Base-by-base conservation (phyloP, 805 yeast genomes). In the Suhomyces xylopsoci region DNA sequence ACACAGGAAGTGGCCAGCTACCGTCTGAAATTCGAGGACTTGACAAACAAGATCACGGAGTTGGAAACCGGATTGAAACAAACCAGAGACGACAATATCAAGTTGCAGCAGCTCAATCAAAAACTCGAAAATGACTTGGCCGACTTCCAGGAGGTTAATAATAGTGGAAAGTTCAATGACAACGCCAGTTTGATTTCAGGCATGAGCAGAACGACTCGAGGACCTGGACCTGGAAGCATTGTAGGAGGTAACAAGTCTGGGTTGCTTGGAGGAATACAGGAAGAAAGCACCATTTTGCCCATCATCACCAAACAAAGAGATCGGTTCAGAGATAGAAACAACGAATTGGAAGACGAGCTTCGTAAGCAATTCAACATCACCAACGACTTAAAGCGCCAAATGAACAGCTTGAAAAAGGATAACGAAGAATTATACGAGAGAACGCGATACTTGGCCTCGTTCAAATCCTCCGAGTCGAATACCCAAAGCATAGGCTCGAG, bases 241-340 rank as follows among this genome's bases (percentile, higher is more conserved):
- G 26, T 51, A 51, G 68, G 68, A 9, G 55, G 59, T 26, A 52
- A 52, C 10, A 45, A 46, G 47, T 82, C 82, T 24, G 74, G 74
- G 10, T 53, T 57, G n/a, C 51, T 54, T 8, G 48, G 45, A 5
- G 47, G 60, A 59, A 58, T 59, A 8, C 58, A 56, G 9, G 69
- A 64, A 41, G 82, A 80, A 49, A 63, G 76, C 10, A 79, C 84
- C 3, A 82, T 92, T 26, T 69, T 93, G 48, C 96, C 96, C 1
- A 90, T 93, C 50, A 83, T 94, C 26, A 91, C 97, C 12, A 92
- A 93, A 64, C 99, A 93, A 72, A 83, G 99, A 66, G 99, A 93
- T 68, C 77, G 99, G 56, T 91, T 92, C 76, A 84, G 96, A 61
- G 80, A 82, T n/a, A 80, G 90, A 51, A 90, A 87, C 62, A 81